Conservation (phyloP, 805 yeast species). For the Starmera amethionina region DNA sequence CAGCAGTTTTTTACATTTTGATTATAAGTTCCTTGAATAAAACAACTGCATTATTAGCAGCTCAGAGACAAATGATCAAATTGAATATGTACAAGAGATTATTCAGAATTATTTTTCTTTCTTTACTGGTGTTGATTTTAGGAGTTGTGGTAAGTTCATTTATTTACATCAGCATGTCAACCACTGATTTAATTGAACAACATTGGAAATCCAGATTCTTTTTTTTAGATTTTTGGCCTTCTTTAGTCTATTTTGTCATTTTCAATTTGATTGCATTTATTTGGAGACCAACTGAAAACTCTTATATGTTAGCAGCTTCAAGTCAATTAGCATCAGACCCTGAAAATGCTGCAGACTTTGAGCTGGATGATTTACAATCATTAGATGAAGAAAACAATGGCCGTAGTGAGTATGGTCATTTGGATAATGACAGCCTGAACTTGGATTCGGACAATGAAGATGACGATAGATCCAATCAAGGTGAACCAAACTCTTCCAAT, state of each 20-base stretch:
- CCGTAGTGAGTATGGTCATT: slow-evolving; percentile 23
- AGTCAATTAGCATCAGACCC: slow-evolving; percentile 85
- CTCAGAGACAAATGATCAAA: slow-evolving; percentile 88
- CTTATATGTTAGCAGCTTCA: slow-evolving; percentile 89
- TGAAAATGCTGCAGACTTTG: slow-evolving; percentile 57
- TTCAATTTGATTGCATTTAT: slow-evolving; percentile 78
- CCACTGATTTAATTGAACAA: slow-evolving; percentile 68
- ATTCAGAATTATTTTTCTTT: slow-evolving; percentile 62
- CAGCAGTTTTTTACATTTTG: slow-evolving; percentile 65
- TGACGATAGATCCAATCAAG: neutral
- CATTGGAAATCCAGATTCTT: slow-evolving; percentile 92
- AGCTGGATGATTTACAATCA: slow-evolving; percentile 44
- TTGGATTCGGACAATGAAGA: slow-evolving; percentile 14
- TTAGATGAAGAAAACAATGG: slow-evolving; percentile 29
- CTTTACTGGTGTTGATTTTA: slow-evolving; percentile 58
- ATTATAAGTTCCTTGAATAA: slow-evolving; percentile 63
- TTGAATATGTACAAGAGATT: slow-evolving; percentile 76
- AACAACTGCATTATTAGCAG: slow-evolving; percentile 64
- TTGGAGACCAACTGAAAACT: slow-evolving; percentile 97
- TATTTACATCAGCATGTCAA: slow-evolving; percentile 61
- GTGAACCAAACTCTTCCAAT: neutral
- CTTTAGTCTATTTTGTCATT: slow-evolving; percentile 74
- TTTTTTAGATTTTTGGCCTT: slow-evolving; percentile 89
- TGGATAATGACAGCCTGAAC: slow-evolving; percentile 18
- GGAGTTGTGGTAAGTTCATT: slow-evolving; percentile 68